Percentiles rank a stretch among this genome's conserved stretches.
Conservation (phyloP, 805 yeast species). For the Saccharomyces mikatae region DNA sequence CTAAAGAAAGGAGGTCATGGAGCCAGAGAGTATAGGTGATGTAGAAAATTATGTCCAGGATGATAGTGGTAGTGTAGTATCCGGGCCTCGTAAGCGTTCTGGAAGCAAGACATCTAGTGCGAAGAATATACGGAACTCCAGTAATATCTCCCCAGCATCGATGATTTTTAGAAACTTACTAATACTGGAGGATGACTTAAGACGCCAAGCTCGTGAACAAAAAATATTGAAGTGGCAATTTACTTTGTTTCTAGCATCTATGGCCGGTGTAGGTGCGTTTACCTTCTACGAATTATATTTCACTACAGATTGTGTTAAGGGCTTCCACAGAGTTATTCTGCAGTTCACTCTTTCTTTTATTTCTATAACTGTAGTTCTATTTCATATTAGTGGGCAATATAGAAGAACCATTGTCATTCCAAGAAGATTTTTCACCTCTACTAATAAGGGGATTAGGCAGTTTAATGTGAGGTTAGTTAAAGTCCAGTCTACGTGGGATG, state of each 20-base stretch:
- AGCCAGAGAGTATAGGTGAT: neutral
- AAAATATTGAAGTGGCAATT: constrained; percentile 47
- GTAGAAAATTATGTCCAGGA: neutral
- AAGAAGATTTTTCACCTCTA: constrained; percentile 64
- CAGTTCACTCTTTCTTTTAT: constrained; percentile 54
- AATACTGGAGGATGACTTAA: constrained; percentile 75
- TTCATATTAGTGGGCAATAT: constrained; percentile 85
- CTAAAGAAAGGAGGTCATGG: neutral
- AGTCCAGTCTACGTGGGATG: constrained; percentile 37
- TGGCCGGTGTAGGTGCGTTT: constrained; percentile 35
- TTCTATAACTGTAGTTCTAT: constrained; percentile 61
- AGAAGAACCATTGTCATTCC: constrained; percentile 77
- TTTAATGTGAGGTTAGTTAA: constrained; percentile 71
- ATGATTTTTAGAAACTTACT: constrained; percentile 74
- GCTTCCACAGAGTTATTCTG: constrained; percentile 30
- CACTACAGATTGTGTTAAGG: constrained; percentile 32
- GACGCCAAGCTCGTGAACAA: constrained; percentile 74
- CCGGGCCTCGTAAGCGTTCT: constrained; percentile 17
- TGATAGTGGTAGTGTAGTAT: neutral
- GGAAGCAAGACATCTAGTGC: constrained; percentile 26
- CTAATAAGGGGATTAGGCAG: constrained; percentile 84
- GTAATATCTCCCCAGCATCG: constrained; percentile 44
- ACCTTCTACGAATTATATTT: constrained; percentile 34
- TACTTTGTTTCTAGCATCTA: constrained; percentile 33
- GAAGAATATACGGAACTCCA: constrained; percentile 19